These are phyloP conservation scores for Syzygium grande DNA, from an alignment of 345 rosid species.

Conservation along the genomic window DNA sequence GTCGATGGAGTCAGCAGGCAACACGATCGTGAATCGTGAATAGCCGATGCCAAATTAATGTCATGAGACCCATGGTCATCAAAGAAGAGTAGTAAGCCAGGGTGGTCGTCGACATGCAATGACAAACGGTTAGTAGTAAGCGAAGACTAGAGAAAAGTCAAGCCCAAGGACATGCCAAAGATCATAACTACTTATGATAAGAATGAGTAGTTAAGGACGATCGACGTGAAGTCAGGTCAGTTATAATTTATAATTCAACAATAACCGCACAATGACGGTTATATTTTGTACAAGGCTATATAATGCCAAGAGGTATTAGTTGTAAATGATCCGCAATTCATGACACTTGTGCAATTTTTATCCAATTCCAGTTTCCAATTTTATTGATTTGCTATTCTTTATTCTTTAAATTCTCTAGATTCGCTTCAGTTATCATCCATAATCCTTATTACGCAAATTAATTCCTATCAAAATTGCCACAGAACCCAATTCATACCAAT, in stretches of 20 bases:
- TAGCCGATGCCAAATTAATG: background rate
- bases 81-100: background rate
- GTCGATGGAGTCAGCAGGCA: rapidly evolving
- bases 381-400: too few relatives aligned
- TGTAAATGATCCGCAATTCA: too few relatives aligned
- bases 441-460: background rate
- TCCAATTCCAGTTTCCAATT: background rate
- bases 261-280: background rate
- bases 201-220: background rate
- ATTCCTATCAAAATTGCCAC: background rate
- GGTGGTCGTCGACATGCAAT: rapidly evolving
- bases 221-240: rapidly evolving
- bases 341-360: background rate
- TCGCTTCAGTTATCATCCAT: rapidly evolving
- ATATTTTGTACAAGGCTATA: background rate
- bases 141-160: background rate
- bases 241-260: too few relatives aligned
- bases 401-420: background rate
- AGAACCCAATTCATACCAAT: too few relatives aligned
- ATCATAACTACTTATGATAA: background rate
- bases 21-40: background rate
- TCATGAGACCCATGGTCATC: background rate
- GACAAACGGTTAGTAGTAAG: background rate
- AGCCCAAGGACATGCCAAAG: rapidly evolving
- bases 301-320: too few relatives aligned